Evolutionary conservation across 306 rosid species (phyloP).

Genomic region (Acmispon strigosus): DNA sequence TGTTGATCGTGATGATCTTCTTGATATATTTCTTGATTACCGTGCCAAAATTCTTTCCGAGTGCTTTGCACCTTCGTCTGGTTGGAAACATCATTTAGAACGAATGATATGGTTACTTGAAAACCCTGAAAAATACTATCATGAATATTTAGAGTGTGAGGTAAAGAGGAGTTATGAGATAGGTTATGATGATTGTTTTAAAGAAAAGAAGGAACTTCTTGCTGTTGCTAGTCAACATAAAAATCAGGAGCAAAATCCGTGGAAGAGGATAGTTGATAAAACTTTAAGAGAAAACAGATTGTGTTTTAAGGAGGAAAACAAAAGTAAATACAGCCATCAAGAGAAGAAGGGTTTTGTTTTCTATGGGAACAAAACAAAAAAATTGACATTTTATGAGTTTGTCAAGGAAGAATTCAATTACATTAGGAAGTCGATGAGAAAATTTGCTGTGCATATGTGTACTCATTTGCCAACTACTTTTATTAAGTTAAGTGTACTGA

Average conservation of each 20-base stretch:
- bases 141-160: constrained; percentile 3
- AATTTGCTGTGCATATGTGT: constrained; percentile 31
- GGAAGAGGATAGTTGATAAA: constrained; percentile 23
- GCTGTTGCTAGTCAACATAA: constrained; percentile 14
- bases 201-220: constrained; percentile 19
- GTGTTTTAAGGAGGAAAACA: constrained; percentile 16
- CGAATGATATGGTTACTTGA: constrained; percentile 23
- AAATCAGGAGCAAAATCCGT: constrained; percentile 20
- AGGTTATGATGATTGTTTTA: constrained; percentile 14
- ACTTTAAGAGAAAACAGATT: constrained; percentile 28
- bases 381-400: constrained; percentile 19
- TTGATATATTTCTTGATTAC: constrained; percentile 35
- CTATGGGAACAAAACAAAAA: background rate
- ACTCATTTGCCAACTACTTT: constrained; percentile 38
- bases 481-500: constrained; percentile 23
- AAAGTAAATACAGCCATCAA: constrained; percentile 9
- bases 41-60: constrained; percentile 24
- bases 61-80: constrained; percentile 39
- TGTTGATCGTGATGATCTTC: constrained; percentile 25
- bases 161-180: constrained; percentile 13
- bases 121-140: constrained; percentile 27
- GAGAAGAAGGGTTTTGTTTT: constrained; percentile 15
- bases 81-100: constrained; percentile 37
- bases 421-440: constrained; percentile 14
- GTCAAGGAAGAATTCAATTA: constrained; percentile 19